Base-by-base conservation (phyloP, 495 filamentous ascomycete species). In the Poronia punctata region DNA sequence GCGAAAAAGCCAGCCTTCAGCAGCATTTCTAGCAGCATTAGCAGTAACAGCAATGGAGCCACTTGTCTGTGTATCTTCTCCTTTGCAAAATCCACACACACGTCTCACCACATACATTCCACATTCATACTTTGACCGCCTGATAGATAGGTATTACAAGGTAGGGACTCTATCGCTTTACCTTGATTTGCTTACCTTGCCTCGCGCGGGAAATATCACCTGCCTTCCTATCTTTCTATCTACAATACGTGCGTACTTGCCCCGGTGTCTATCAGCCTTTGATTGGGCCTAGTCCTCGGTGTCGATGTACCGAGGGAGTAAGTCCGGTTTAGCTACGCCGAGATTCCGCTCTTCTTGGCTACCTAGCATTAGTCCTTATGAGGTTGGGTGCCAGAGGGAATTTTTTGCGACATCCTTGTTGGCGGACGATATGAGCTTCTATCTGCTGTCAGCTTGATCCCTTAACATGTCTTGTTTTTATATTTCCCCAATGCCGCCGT, bases 31-130 rank as follows among this genome's bases (percentile, higher is more conserved):
- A 10, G 26, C 14, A 44, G 14, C 8, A 24, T 27, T 23, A 42
- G 10, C 29, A 21, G 42, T 8, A 14, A 38, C 25, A 25, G 27
- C 35, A 38, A 26, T 31, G 41, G 41, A 31, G 34, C 34, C 41
- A 45, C 33, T 29, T 45, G 34, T 37, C 33, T 44, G 26, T 43
- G 29, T 41, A 30, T 35, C 24, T 29, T 33, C 37, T 28, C 15
- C 20, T 15, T 29, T 27, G 19, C 24, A 25, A 16, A 38, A 27
- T 32, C 41, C 41, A 26, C 33, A 18, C 11, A 5, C 17, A 6
- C 24, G 19, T 7, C n/a, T 15, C 29, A 16, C 29, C 19, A n/a
- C n/a, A n/a, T n/a, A n/a, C n/a, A n/a, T n/a, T n/a, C n/a, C n/a
- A n/a, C n/a, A n/a, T n/a, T n/a, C n/a, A n/a, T n/a, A n/a, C n/a